Conservation (phyloP, 495 filamentous ascomycete species). For the Aspergillus mulundensis region DNA sequence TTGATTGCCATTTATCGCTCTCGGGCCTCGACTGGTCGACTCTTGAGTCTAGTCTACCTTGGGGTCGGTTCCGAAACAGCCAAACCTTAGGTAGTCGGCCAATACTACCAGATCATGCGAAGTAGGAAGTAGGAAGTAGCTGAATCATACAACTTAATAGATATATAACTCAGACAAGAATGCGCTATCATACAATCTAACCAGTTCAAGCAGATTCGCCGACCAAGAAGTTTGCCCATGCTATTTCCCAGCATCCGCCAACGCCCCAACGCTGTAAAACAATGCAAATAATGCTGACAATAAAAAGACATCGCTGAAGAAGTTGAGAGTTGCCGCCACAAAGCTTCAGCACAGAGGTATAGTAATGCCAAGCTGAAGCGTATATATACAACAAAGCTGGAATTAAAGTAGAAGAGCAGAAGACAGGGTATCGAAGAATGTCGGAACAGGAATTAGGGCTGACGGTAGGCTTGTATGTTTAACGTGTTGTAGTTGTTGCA, state of each 20-base stretch:
- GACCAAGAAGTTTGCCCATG: not conserved
- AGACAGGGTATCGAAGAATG: not conserved
- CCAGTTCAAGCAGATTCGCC: not conserved
- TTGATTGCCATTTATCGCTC: not conserved
- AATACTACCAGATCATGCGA: no score
- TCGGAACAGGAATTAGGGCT: not conserved
- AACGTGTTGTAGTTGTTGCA: not conserved
- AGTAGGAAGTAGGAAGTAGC: not conserved
- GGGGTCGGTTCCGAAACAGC: no score
- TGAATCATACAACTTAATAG: not conserved
- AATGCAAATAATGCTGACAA: constrained; percentile 3
- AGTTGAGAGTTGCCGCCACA: not conserved
- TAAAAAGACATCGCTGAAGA: not conserved
- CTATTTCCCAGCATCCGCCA: not conserved
- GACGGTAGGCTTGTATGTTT: not conserved
- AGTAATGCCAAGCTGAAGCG: not conserved
- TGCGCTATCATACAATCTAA: not conserved
- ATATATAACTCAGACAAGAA: constrained; percentile 1
- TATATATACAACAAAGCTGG: constrained; percentile 5
- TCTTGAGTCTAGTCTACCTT: no score
- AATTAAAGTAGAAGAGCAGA: not conserved
- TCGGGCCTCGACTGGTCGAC: no score
- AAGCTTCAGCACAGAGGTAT: not conserved
- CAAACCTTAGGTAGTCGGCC: no score
- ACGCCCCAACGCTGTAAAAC: not conserved